Evolutionary conservation across 106 monocot species (phyloP), one percentile per base, ranked within the genome.

Genomic region (Dioscorea dumetorum): DNA sequence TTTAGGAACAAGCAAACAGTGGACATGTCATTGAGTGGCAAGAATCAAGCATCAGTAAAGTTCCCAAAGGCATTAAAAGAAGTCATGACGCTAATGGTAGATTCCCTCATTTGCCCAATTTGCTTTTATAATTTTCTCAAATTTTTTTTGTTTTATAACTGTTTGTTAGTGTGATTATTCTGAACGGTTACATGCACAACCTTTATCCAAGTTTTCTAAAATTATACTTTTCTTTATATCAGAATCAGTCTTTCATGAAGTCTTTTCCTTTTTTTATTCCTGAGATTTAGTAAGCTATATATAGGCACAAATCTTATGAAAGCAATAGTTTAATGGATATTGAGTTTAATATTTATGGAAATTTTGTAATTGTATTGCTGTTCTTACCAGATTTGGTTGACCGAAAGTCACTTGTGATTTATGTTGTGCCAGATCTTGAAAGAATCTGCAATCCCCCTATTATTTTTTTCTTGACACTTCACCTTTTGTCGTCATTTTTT

Each of bases 1-100:
- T 41, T 41, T 41, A 41, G 41, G 41, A 41, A 41, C 41, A 8
- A 41, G 58, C 17, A 10, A 35, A 57, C 16, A 34, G 51, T 28
- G 65, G 51, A 71, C 18, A 34, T 23, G 57, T 4, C 24, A 52
- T 15, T 66, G 34, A 24, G n/a, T 67, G 69, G 33, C 28, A 49
- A 67, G 63, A 71, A 50, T 49, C 77, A 68, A 5, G 58, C 70
- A 58, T 66, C 11, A 57, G 57, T 20, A 78, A 69, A 66, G 35
- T 33, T 67, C 24, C 49, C 31, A 65, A 31, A 72, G 48, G 52
- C 12, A 41, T 41, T 41, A 41, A 41, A 41, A 78, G 71, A 68
- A 76, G 76, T 54, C 68, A 21, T 33, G 72, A 68, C 23, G 35
- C 4, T 0, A 33, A 33, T 56, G 58, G 81, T 75, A 71, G 24